Conservation (phyloP, 192 early-diverging fungal species). For the Umbelopsis vinacea region DNA sequence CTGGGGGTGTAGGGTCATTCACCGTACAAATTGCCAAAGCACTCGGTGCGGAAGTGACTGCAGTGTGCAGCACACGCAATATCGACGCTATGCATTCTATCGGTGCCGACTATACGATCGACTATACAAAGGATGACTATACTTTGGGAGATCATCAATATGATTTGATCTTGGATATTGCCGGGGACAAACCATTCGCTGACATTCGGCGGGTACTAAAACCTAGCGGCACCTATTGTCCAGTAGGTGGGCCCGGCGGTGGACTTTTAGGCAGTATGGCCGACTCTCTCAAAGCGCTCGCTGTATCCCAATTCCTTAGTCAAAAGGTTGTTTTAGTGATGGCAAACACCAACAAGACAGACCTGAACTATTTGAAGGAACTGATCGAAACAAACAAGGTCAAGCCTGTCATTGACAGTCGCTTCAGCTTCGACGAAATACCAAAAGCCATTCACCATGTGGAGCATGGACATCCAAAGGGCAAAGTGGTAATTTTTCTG, state of each 20-base stretch:
- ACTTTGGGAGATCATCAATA: constrained; percentile 28
- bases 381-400: neutral
- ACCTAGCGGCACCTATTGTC: neutral
- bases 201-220: neutral
- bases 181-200: constrained; percentile 29
- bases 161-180: constrained; percentile 50
- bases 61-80: constrained; percentile 54
- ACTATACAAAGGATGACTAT: constrained; percentile 47
- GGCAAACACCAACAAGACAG: neutral
- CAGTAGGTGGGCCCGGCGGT: neutral
- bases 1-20: constrained; percentile 53
- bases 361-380: neutral
- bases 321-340: neutral
- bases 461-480: neutral
- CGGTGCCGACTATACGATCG: constrained; percentile 61
- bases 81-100: constrained; percentile 39
- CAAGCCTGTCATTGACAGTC: neutral
- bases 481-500: neutral
- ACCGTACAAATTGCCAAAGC: constrained; percentile 56
- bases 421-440: neutral
- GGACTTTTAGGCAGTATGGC: neutral
- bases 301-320: neutral
- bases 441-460: neutral
- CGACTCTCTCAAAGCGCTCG: neutral
- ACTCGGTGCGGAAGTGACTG: constrained; percentile 52